Evolutionary conservation across 768 basidiomycete species (phyloP).

Genomic region (Tulasnella sp.): DNA sequence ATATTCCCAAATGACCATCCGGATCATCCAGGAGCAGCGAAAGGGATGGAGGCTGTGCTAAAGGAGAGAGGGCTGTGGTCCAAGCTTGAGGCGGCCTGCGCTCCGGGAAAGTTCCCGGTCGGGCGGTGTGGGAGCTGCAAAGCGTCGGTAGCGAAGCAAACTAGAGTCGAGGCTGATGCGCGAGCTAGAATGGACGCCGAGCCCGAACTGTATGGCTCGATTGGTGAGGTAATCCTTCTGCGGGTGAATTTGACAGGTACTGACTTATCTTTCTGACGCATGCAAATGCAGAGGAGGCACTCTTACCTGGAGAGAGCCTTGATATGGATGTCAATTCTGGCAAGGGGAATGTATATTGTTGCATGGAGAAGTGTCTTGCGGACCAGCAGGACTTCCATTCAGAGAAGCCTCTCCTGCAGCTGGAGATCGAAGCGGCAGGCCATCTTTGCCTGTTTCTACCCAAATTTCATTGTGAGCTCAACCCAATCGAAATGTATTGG

Average conservation of each 20-base stretch:
- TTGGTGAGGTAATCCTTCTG: not conserved
- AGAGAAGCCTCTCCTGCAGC: slow-evolving; percentile 30
- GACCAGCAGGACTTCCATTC: slow-evolving; percentile 23
- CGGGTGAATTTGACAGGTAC: not conserved
- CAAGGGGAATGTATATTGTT: not conserved
- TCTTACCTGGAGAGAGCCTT: not conserved
- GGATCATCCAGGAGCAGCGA: slow-evolving; percentile 31
- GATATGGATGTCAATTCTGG: not conserved
- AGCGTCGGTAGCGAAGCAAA: not conserved
- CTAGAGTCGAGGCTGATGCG: not conserved
- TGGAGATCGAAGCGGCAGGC: slow-evolving; percentile 17
- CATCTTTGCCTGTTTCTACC: slow-evolving; percentile 5
- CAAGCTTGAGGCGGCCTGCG: not conserved
- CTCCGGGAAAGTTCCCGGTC: not conserved
- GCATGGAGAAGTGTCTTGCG: not conserved
- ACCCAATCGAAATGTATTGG: slow-evolving; percentile 32
- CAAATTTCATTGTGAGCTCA: not conserved
- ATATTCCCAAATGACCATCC: slow-evolving; percentile 40
- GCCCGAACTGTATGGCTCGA: not conserved
- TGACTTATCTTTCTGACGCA: not conserved
- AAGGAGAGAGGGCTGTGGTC: slow-evolving; percentile 10
- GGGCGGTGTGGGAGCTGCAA: not conserved
- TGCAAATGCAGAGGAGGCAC: not conserved
- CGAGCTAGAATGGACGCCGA: not conserved
- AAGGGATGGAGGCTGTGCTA: slow-evolving; percentile 35